Evolutionary conservation across 1,139 yeast genomes (phyloP), one percentile per base, ranked within the genome.

Genomic region (Taphrina betulina): DNA sequence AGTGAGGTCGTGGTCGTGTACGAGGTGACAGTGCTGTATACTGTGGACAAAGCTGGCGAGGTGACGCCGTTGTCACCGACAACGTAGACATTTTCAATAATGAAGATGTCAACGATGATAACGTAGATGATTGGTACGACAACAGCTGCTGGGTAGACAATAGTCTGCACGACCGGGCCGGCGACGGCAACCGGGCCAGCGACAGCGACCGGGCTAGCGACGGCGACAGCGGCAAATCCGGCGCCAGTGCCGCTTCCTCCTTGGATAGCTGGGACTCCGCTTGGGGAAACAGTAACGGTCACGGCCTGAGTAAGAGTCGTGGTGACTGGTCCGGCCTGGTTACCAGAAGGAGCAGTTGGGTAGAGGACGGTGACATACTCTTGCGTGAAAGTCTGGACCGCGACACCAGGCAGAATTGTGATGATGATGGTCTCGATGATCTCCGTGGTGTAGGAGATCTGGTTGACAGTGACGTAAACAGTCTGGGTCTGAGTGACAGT

Each of bases 61-160:
- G 40, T 40, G 38, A 31, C 34, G 26, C 54, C 54, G 10, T 50
- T 40, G 54, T 14, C 24, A 17, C 24, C 46, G 12, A 50, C 40
- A 33, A 17, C 8, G 29, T 20, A 41, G 29, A 50, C 54, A 33
- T 33, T 50, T 31, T 22, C 41, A 31, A 50, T 29, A 4, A 29
- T 24, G 23, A 33, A 16, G 33, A 38, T 40, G 46, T 35, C 31
- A 28, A 50, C 36, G 17, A 50, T 50, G 46, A 50, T 40, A 34
- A 50, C 46, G 22, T 50, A 50, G 35, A 50, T 42, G 19, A 42
- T 37, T 3, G 54, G 54, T 33, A 24, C 29, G 10, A 50, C 14
- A 12, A 50, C 46, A 14, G 40, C 35, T 16, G 26, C 46, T 19
- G 44, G 54, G 26, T 29, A 42, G 17, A 50, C 46, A 16, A 12